Base-by-base conservation (phyloP, 371 early-diverging fungal species). In the Mortierella sp. region DNA sequence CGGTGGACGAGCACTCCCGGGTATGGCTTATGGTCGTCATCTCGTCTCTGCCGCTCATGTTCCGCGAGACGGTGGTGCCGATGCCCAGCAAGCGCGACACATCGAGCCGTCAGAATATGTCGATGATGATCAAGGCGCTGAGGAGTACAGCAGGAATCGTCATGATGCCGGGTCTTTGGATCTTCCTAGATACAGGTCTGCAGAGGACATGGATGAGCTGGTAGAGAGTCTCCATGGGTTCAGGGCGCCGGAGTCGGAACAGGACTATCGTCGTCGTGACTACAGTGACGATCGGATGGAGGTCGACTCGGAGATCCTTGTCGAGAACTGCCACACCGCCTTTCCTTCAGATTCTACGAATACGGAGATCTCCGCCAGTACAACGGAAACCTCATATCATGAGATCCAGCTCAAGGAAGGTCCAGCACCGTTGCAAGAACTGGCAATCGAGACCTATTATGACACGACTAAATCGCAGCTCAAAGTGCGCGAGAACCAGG, bases 401-500 rank as follows among this genome's bases (percentile, higher is more conserved):
- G 77, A 77, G 31, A 13, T 77, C 11, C 22, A 70, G 31, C 24
- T 81, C 0, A 71, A 55, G 6, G 68, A 53, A 7, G 64, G 69
- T 6, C 68, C 63, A 1, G 53, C 31, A 11, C 74, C 67, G 16
- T 24, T 81, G 34, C 75, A 78, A 37, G 84, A 79, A 47, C 37
- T 83, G n/a, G 72, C 79, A 26, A 52, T 79, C 47, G 84, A 83
- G 70, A 83, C 84, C 11, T 83, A 83, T 41, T 79, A 58, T n/a
- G 84, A 83, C 50, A 83, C 84, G 2, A 83, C 84, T 14, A 83
- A 79, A 47, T 78, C 84, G 1, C 84, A 83, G 31, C 34, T 83
- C 34, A 78, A 76, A 53, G 64, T 68, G 3, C 64, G 84, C 26
- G 73, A 78, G 19, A 72, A 78, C 43, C 68, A 83, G 19, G 72